Conservation (phyloP, 441 rosid species). For the Macaranga tanarius region DNA sequence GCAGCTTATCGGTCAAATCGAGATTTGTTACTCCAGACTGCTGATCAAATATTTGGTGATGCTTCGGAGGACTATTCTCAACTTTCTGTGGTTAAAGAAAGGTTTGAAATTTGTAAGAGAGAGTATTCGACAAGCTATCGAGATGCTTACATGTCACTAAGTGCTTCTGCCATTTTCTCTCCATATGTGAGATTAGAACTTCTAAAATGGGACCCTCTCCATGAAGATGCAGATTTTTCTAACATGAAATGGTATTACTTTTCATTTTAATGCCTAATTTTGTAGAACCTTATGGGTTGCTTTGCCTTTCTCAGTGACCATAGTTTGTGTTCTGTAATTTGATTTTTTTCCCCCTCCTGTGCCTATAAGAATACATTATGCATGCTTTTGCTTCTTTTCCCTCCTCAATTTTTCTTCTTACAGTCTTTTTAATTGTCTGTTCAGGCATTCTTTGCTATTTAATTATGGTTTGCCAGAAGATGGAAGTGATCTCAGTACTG, state of each 20-base stretch:
- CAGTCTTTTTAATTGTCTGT: constrained; percentile 28
- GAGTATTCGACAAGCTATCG: constrained; percentile 69
- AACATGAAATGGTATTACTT: constrained; percentile 76
- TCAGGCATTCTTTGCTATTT: constrained; percentile 82
- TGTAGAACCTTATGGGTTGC: not conserved
- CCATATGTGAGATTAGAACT: constrained; percentile 93
- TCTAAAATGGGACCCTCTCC: constrained; percentile 91
- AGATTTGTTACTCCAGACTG: constrained; percentile 62
- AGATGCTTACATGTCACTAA: constrained; percentile 91
- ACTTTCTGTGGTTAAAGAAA: constrained; percentile 73
- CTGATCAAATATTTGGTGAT: constrained; percentile 81
- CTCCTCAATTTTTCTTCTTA: constrained; percentile 9
- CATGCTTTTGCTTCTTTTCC: constrained; percentile 3
- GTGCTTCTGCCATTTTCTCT: constrained; percentile 84
- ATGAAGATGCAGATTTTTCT: constrained; percentile 64
- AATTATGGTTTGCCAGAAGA: constrained; percentile 78
- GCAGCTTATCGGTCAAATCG: constrained; percentile 73
- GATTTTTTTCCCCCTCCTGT: too few species aligned
- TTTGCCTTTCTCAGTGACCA: not conserved
- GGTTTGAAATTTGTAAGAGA: constrained; percentile 84
- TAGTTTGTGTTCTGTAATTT: not conserved
- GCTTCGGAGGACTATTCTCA: constrained; percentile 90
- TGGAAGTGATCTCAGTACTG: constrained; percentile 52
- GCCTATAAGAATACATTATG: not conserved
- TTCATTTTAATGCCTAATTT: not conserved